Base-by-base conservation (phyloP, 495 filamentous ascomycete species). In the Neohortaea acidophila region DNA sequence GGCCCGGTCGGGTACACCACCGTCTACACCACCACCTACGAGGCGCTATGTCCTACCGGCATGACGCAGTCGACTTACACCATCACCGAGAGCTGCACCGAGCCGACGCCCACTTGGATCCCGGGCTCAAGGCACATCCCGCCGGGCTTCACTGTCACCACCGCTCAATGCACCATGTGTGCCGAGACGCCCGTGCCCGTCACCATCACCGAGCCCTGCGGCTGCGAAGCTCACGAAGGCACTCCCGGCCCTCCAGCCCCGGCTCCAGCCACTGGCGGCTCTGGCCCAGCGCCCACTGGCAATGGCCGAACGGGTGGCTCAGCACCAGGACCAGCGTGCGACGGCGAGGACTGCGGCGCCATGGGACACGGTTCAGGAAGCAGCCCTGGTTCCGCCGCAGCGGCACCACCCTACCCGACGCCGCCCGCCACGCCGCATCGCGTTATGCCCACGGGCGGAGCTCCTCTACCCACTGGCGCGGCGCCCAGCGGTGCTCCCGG, bases 121-220 rank as follows among this genome's bases (percentile, higher is more conserved):
- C 51, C 57, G 12, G 51, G 52, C 7, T 43, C 57, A 14, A 58
- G 51, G 19, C 52, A 53, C 14, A 41, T 55, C 2, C 55, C 56
- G 2, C 51, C 56, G 29, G 59, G 54, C 41, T 67, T 64, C 51
- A 63, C 57, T n/a, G 60, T 59, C 9, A 67, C 61, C n/a, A 62
- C 61, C 7, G 61, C 58, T 22, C 54, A 58, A 33, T 67, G 63
- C 55, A 58, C 54, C 12, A 51, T 55, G 6, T 68, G 64, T 33
- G 59, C 47, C 21, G 50, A 54, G 21, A 57, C 49, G 24, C 52
- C 57, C 17, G 54, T 54, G 2, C 52, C 54, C 2, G 36, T 62
- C 45, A 65, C 59, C 11, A 18, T 61, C 22, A 64, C 60, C 10
- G 38, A 60, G 14, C 55, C 62, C 5, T 53, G 50, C 30, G 39